Conservation (phyloP, 2,329 filamentous ascomycete genomes). For the Tolypocladium amazonense region DNA sequence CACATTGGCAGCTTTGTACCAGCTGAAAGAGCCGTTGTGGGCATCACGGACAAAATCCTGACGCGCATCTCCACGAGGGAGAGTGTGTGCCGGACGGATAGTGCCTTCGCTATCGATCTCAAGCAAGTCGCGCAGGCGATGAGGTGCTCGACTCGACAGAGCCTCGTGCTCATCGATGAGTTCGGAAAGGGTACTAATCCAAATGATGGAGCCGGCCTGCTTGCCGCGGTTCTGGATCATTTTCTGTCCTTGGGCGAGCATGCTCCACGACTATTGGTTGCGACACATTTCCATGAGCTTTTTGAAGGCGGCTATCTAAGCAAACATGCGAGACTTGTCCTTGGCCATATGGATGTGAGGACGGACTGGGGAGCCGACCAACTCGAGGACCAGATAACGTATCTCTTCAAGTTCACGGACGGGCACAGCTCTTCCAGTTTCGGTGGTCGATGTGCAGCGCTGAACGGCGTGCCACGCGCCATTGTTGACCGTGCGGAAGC, state of each 20-base stretch:
- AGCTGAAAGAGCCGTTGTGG: conserved; percentile 63
- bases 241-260: conserved; percentile 35
- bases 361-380: conserved; percentile 41
- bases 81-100: conserved; percentile 47
- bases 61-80: conserved; percentile 72
- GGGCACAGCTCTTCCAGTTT: conserved; percentile 75
- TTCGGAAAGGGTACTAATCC: conserved; percentile 60
- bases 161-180: conserved; percentile 84
- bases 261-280: conserved; percentile 46
- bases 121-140: conserved; percentile 75
- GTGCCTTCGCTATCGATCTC: conserved; percentile 65
- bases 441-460: conserved; percentile 71
- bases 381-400: conserved; percentile 54
- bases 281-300: conserved; percentile 61
- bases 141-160: conserved; percentile 62
- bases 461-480: conserved; percentile 68
- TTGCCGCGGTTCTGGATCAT: conserved; percentile 46
- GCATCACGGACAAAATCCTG: conserved; percentile 85
- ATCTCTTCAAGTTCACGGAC: conserved; percentile 58
- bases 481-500: conserved; percentile 69
- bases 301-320: conserved; percentile 53
- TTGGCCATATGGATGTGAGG: conserved; percentile 64
- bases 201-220: conserved; percentile 47
- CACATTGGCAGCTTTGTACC: conserved; percentile 92
- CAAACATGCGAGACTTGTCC: conserved; percentile 37